Base-by-base conservation (phyloP, 495 filamentous ascomycete genomes). In the Chaetomium fimeti region DNA sequence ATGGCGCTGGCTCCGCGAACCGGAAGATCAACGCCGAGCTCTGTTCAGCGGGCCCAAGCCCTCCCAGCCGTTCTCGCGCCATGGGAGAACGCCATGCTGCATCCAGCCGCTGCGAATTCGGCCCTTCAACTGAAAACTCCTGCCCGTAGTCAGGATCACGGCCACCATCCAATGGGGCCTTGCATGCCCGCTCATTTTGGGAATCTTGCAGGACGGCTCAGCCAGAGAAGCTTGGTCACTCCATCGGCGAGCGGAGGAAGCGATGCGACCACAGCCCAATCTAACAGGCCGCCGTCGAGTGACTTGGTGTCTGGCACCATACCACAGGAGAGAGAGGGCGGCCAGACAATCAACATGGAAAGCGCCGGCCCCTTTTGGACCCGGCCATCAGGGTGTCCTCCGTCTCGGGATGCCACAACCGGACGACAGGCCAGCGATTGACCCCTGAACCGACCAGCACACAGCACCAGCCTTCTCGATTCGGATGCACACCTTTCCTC, bases 41-140 rank as follows among this genome's bases (percentile, higher is more conserved):
- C 18, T 38, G 63, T 55, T 53, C 63, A 48, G 51, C n/a, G 28
- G 59, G 29, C 49, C 61, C 53, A 27, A 63, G 57, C 27, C 48
- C 25, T 27, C 15, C 45, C 47, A 49, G 22, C 20, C 11, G 7
- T 32, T 24, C 16, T 38, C 45, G 52, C 63, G 66, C 63, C 60
- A 55, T 68, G 60, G 61, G 38, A 59, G 29, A 54, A 64, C 63
- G 69, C 69, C 69, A 71, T 65, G 40, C 58, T 67, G 64, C 64
- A 63, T 38, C 47, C 43, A 66, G 59, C 68, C 66, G 66, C 36
- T 20, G 60, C 53, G 61, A 63, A 73, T 71, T 71, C 69, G 57
- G 42, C 16, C 40, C 57, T 45, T 47, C 40, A 59, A 28, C 24
- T 32, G 18, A 16, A 29, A 56, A 40, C n/a, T 32, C 9, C 18